These are phyloP conservation scores for Exophiala calicioides DNA, from an alignment of 2,329 filamentous ascomycete species.

Conservation along the genomic window DNA sequence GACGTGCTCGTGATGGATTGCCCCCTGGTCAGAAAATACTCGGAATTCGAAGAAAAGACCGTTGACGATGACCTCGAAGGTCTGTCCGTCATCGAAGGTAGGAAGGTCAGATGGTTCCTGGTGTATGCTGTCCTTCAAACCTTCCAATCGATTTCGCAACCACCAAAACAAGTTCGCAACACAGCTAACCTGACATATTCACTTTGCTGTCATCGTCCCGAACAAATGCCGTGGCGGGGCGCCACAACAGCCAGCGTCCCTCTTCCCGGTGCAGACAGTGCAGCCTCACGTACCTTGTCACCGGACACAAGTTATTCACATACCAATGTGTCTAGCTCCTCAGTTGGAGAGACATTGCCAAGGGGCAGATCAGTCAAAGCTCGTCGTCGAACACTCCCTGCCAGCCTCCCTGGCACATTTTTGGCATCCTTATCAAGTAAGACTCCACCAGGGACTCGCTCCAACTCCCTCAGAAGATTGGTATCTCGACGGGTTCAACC, in stretches of 20 bases:
- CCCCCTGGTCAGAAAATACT: slow-evolving; percentile 66
- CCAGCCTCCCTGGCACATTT: slow-evolving; percentile 14
- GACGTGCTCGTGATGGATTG: slow-evolving; percentile 38
- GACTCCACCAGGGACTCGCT: slow-evolving; percentile 19
- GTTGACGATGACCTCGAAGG: slow-evolving; percentile 60
- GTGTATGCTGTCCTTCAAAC: slow-evolving; percentile 74
- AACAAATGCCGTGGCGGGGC: slow-evolving; percentile 25
- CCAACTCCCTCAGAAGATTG: slow-evolving; percentile 25
- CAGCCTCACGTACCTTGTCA: slow-evolving; percentile 4
- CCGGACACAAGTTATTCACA: slow-evolving; percentile 27
- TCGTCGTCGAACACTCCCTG: slow-evolving; percentile 22
- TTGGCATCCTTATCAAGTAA: slow-evolving; percentile 16
- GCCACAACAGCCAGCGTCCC: slow-evolving; percentile 2
- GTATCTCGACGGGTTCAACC: slow-evolving; percentile 12
- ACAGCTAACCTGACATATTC: slow-evolving; percentile 60
- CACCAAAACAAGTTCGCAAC: slow-evolving; percentile 63
- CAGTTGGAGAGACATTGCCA: slow-evolving; percentile 11
- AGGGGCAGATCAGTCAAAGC: slow-evolving; percentile 18
- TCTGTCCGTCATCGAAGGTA: slow-evolving; percentile 63
- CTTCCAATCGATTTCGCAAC: slow-evolving; percentile 63
- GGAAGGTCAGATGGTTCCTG: slow-evolving; percentile 77
- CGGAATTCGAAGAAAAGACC: slow-evolving; percentile 66
- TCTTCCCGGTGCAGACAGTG: slow-evolving; percentile 3
- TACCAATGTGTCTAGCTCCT: slow-evolving; percentile 20
- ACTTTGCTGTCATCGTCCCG: slow-evolving; percentile 50